Base-by-base conservation (phyloP, 805 yeast genomes). In the Yamadazyma ubonensis region DNA sequence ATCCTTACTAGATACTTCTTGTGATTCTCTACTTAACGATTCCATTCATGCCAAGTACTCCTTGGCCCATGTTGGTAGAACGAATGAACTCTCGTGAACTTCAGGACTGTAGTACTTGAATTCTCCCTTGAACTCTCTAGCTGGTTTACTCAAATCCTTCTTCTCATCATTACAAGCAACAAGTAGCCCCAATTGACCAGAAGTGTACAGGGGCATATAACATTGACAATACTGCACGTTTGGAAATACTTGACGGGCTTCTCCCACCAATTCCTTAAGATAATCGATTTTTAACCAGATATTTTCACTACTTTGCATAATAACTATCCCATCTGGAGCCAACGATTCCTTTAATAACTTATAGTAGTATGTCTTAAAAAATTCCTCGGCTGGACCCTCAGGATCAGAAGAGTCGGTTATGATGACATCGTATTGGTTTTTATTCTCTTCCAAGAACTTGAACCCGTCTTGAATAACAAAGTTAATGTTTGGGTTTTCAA, bases 371-470 rank as follows among this genome's bases (percentile, higher is more conserved):
- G 74, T 72, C 59, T 87, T 86, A 67, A 89, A 89, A 51, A 89
- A 85, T 14, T 85, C 85, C 53, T 82, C 95, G 1, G 97, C 97
- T 5, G 97, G 97, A 2, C 93, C 96, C 52, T 89, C 96, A 1
- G 96, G 96, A 61, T 89, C 97, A 2, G 95, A 83, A 2, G 96
- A 86, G 60, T 89, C 97, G 12, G 96, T 86, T 45, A 89, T 87
- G 43, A 89, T 86, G 22, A 90, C 82, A 60, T 89, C 96, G 56
- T 72, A 89, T 49, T 76, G 76, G 16, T 58, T 52, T 9, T 67
- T 17, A 14, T 50, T 45, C 25, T 51, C 42, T 44, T 79, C 71
- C 49, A 89, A 70, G 58, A 64, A 89, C 61, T 86, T 72, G 68
- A 89, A 89, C 2, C 97, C 97, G 65, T 89, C 97, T 39, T 79